phyloP scores from a whole-genome alignment of 345 rosid species.

The Cardiospermum halicacabum region DNA sequence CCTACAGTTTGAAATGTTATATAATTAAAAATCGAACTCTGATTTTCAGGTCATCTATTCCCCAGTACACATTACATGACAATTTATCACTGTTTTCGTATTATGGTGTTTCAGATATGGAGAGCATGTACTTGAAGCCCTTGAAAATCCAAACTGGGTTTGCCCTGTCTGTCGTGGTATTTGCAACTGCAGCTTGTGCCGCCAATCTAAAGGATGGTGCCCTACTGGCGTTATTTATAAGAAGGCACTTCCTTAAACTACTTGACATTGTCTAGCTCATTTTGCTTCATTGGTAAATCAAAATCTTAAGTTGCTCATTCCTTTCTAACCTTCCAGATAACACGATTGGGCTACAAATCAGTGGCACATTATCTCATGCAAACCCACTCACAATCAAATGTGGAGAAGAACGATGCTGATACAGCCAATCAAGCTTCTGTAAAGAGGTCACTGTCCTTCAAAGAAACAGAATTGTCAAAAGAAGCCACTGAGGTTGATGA shows the following conservation, averaged over 20 bases:
- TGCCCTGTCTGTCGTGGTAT: constrained; percentile 90
- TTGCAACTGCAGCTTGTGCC: constrained; percentile 92
- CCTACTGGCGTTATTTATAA: constrained; percentile 72
- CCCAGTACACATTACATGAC: constrained; percentile 1
- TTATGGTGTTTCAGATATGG: constrained; percentile 50
- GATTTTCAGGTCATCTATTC: background rate
- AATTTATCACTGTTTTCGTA: background rate
- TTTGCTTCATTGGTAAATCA: background rate
- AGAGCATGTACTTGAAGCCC: constrained; percentile 89
- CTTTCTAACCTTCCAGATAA: constrained; percentile 39
- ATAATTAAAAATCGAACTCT: constrained; percentile 7
- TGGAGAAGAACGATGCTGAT: constrained; percentile 27
- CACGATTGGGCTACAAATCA: constrained; percentile 72
- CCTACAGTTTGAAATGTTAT: no score
- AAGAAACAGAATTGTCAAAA: constrained; percentile 22
- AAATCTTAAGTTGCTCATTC: constrained; percentile 11
- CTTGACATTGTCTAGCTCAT: background rate
- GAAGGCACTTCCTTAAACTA: constrained; percentile 40
- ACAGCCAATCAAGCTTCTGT: constrained; percentile 43
- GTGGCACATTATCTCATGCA: constrained; percentile 92
- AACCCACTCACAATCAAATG: constrained; percentile 30
- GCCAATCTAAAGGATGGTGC: constrained; percentile 71
- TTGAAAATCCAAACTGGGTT: constrained; percentile 68
- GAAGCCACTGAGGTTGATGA: constrained; percentile 14
- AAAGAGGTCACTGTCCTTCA: constrained; percentile 55